Percentiles rank a stretch among this genome's conserved stretches.
Evolutionary conservation across 192 early-diverging fungal genomes (phyloP).

Genomic region (Pilobolus umbonatus): DNA sequence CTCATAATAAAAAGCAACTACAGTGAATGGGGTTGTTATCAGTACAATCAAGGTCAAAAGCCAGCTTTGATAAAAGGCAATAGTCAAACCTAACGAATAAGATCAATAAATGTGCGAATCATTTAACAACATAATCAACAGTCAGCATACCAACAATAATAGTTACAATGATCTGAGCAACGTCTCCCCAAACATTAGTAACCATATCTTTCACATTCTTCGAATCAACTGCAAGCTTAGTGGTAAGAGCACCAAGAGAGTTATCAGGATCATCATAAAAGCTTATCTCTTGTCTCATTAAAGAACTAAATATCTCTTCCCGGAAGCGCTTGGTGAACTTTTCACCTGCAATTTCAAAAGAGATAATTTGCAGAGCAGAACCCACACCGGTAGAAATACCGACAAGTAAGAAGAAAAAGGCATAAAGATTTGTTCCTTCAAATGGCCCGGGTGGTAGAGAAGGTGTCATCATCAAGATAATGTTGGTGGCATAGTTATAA

Average conservation of each 20-base stretch:
- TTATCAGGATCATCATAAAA: slow-evolving; percentile 81
- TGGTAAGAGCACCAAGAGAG: slow-evolving; percentile 71
- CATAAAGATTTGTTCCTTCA: slow-evolving; percentile 31
- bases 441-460: slow-evolving; percentile 25
- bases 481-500: slow-evolving; percentile 41
- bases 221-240: slow-evolving; percentile 76
- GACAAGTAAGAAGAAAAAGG: slow-evolving; percentile 30
- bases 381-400: slow-evolving; percentile 51
- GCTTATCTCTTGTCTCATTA: slow-evolving; percentile 77
- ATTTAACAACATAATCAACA: not conserved
- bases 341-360: slow-evolving; percentile 64
- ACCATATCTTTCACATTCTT: slow-evolving; percentile 44
- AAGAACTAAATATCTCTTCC: slow-evolving; percentile 56
- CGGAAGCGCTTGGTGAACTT: slow-evolving; percentile 62
- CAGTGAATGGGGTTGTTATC: slow-evolving; percentile 54
- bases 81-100: slow-evolving; percentile 26
- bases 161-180: slow-evolving; percentile 20
- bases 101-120: not conserved
- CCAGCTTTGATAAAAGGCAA: slow-evolving; percentile 78
- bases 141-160: slow-evolving; percentile 17
- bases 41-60: slow-evolving; percentile 75
- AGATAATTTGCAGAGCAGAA: slow-evolving; percentile 49
- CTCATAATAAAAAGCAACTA: slow-evolving; percentile 52
- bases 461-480: slow-evolving; percentile 36
- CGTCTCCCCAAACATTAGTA: slow-evolving; percentile 41